Evolutionary conservation across 352 stramenopile species (phyloP).

Genomic region (Phytophthora boehmeriae): DNA sequence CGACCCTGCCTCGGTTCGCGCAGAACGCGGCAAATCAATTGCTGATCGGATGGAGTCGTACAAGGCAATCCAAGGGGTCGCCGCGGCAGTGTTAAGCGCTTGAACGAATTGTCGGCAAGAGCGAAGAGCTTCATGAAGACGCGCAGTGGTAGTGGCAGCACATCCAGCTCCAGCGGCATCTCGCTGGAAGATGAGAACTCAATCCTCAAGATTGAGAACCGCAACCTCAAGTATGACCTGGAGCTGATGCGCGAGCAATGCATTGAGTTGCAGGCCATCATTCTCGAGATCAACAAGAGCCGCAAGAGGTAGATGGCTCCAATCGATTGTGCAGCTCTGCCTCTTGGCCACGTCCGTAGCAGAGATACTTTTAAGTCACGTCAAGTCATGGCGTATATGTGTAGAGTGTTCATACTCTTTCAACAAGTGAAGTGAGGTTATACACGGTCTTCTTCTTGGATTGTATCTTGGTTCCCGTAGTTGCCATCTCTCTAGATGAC

Average conservation of each 20-base stretch:
- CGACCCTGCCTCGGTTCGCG: slow-evolving; percentile 37
- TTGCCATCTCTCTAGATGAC: no score
- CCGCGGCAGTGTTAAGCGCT: slow-evolving; percentile 66
- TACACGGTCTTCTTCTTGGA: neutral
- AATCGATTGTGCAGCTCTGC: slow-evolving; percentile 16
- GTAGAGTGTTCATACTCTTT: slow-evolving; percentile 34
- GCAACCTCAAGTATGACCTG: slow-evolving; percentile 87
- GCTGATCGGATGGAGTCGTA: slow-evolving; percentile 73
- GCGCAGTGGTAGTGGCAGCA: slow-evolving; percentile 64
- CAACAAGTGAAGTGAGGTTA: slow-evolving; percentile 25
- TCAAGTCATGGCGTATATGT: slow-evolving; percentile 38
- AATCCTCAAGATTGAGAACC: slow-evolving; percentile 89
- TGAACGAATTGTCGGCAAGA: slow-evolving; percentile 74
- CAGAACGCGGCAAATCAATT: slow-evolving; percentile 48
- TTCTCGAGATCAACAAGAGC: slow-evolving; percentile 91
- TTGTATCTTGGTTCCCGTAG: no score
- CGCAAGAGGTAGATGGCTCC: slow-evolving; percentile 67
- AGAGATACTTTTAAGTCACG: slow-evolving; percentile 36
- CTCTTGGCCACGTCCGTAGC: slow-evolving; percentile 2
- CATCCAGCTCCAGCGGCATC: slow-evolving; percentile 70
- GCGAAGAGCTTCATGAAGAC: slow-evolving; percentile 78
- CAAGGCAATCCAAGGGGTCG: slow-evolving; percentile 45
- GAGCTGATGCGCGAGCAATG: slow-evolving; percentile 91
- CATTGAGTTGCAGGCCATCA: slow-evolving; percentile 88
- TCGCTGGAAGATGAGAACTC: slow-evolving; percentile 85